Evolutionary conservation across 345 rosid species (phyloP), one percentile per base, ranked within the genome.

Genomic region (Moringa oleifera): DNA sequence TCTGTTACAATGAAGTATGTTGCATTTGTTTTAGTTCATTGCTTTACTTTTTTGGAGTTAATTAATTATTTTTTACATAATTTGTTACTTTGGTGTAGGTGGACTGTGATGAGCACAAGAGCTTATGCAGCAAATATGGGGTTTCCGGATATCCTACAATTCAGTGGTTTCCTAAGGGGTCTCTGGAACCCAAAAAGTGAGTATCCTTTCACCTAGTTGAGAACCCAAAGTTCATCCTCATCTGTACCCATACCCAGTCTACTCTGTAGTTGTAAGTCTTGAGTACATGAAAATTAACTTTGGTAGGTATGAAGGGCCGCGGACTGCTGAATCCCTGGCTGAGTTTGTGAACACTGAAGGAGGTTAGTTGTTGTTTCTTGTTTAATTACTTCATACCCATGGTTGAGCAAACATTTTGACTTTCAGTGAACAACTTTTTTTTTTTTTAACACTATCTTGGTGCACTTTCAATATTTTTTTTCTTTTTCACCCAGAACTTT

Each of bases 21-120:
- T 41, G 47, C 17, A 41, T 5, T 41, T 41, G 12, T 41, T 41
- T 41, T 1, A 41, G 47, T 20, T 28, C 16, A 21, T 12, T 0
- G 20, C 21, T 51, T 53, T 21, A 17, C 20, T 33, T 63, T 7
- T 61, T 23, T 18, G 20, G 45, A 20, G 19, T 1, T 23, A 37
- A 6, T 20, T 55, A 0, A 9, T 25, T 33, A 17, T 37, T 68
- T 10, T 54, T 73, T 24, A 36, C 54, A 28, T 51, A 19, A 23
- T 53, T 62, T 63, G 55, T 73, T 76, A 31, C 45, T 64, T 61
- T 25, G 60, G 54, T 83, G 55, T 68, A 94, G 99, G 97, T 95
- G 71, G 99, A 95, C 72, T 95, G 99, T 70, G 99, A 95, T 58
- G 96, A 88, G 67, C 99, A 95, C n/a, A 95, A 95, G 81, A 73